phyloP scores from a whole-genome alignment of 441 rosid genomes.

The Codiaeum variegatum region DNA sequence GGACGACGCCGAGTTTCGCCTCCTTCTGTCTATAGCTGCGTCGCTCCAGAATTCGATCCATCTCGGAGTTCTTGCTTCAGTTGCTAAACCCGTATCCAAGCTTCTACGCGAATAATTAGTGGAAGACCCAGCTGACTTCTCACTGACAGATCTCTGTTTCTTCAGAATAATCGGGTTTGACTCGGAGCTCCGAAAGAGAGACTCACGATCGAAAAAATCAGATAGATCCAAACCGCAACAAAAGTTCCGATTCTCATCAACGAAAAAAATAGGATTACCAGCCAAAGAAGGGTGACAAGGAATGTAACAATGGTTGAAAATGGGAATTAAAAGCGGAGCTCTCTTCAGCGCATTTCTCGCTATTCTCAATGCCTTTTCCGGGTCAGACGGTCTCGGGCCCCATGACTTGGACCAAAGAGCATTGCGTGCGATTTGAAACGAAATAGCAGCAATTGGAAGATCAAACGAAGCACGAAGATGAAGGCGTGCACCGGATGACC shows the following conservation, averaged over 20 bases:
- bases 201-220: slow-evolving; percentile 74
- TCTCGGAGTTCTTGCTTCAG: slow-evolving; percentile 53
- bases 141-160: slow-evolving; percentile 63
- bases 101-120: slow-evolving; percentile 56
- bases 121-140: slow-evolving; percentile 50
- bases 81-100: slow-evolving; percentile 48
- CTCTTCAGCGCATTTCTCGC: slow-evolving; percentile 80
- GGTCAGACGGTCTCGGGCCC: slow-evolving; percentile 81
- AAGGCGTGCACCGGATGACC: slow-evolving; percentile 68
- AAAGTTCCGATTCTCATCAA: slow-evolving; percentile 81
- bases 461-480: slow-evolving; percentile 80
- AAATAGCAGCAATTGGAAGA: slow-evolving; percentile 85
- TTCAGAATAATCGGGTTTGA: slow-evolving; percentile 35
- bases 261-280: slow-evolving; percentile 86
- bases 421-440: slow-evolving; percentile 84
- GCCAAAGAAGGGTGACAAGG: slow-evolving; percentile 86
- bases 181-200: slow-evolving; percentile 46
- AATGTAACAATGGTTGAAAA: slow-evolving; percentile 86
- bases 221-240: slow-evolving; percentile 93
- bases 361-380: slow-evolving; percentile 74
- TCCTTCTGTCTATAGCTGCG: slow-evolving; percentile 71
- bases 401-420: slow-evolving; percentile 87
- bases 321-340: slow-evolving; percentile 88
- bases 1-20: slow-evolving; percentile 68
- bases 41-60: slow-evolving; percentile 99